phyloP scores from a whole-genome alignment of 768 basidiomycete genomes.

The Botryobasidium botryosum region DNA sequence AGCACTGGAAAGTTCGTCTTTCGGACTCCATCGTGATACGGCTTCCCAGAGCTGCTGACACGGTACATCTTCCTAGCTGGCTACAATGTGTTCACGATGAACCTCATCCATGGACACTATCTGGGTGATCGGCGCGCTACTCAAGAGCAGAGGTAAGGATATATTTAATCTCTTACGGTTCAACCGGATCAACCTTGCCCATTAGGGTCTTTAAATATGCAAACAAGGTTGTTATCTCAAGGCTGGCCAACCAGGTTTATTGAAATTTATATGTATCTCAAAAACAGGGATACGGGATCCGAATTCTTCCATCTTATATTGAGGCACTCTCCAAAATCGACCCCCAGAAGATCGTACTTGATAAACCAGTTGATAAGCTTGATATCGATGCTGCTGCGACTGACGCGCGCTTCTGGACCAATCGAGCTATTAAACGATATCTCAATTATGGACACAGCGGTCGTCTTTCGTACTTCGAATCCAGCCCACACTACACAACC shows the following conservation, averaged over 20 bases:
- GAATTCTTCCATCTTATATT: conserved; percentile 10
- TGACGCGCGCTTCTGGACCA: background rate
- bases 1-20: conserved; percentile 10
- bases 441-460: no score
- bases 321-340: no score
- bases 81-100: conserved; percentile 11
- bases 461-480: no score
- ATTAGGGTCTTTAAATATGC: conserved; percentile 12
- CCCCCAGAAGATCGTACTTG: background rate
- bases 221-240: conserved; percentile 3
- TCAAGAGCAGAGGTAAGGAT: conserved; percentile 8
- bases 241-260: background rate
- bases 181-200: background rate
- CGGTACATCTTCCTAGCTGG: no score
- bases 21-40: background rate
- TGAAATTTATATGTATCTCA: background rate
- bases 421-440: no score
- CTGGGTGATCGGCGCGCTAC: conserved; percentile 9
- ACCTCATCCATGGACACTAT: conserved; percentile 11
- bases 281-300: conserved; percentile 8
- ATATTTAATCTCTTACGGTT: background rate
- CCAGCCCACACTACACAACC: no score
- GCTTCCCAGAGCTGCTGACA: no score
- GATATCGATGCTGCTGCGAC: background rate
- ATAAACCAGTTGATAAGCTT: background rate